These are phyloP conservation scores for Pythium periplocum DNA, from an alignment of 352 stramenopile species.

Conservation along the genomic window DNA sequence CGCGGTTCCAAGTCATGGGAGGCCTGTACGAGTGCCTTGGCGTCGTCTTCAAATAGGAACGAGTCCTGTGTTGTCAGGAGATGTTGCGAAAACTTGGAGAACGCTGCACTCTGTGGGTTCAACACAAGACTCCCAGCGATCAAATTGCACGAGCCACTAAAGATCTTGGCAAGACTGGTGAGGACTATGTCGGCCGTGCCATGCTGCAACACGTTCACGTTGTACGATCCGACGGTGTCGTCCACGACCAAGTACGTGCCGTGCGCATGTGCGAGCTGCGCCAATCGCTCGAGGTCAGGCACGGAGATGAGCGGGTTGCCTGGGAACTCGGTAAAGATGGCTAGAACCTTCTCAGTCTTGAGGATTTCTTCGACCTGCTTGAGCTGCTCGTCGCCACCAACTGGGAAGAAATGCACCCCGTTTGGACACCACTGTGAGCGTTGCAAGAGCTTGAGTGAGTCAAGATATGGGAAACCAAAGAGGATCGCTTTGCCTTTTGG, in stretches of 20 bases:
- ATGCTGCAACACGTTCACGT: slow-evolving; percentile 85
- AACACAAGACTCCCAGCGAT: slow-evolving; percentile 90
- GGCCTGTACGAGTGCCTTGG: slow-evolving; percentile 32
- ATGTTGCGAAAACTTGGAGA: slow-evolving; percentile 36
- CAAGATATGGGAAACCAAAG: slow-evolving; percentile 92
- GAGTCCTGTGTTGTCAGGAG: slow-evolving; percentile 35
- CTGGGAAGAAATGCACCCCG: slow-evolving; percentile 89
- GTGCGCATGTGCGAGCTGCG: slow-evolving; percentile 78
- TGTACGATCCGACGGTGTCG: slow-evolving; percentile 89
- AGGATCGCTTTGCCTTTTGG: slow-evolving; percentile 69
- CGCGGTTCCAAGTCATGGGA: slow-evolving; percentile 73
- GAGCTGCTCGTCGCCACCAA: slow-evolving; percentile 57
- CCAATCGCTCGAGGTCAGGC: slow-evolving; percentile 78
- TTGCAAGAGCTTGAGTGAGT: slow-evolving; percentile 91
- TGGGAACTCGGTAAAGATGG: slow-evolving; percentile 92
- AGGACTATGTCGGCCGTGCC: slow-evolving; percentile 81
- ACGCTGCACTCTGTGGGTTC: slow-evolving; percentile 56
- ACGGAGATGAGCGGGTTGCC: slow-evolving; percentile 89
- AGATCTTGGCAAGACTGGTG: slow-evolving; percentile 93
- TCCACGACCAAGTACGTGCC: slow-evolving; percentile 87
- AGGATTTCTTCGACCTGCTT: slow-evolving; percentile 62
- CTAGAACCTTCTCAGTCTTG: slow-evolving; percentile 66
- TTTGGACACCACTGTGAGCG: slow-evolving; percentile 78
- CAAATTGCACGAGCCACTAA: slow-evolving; percentile 87
- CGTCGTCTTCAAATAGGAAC: slow-evolving; percentile 64